These are phyloP conservation scores for Antrodiella citrinella DNA, from an alignment of 768 basidiomycete species.

Conservation along the genomic window DNA sequence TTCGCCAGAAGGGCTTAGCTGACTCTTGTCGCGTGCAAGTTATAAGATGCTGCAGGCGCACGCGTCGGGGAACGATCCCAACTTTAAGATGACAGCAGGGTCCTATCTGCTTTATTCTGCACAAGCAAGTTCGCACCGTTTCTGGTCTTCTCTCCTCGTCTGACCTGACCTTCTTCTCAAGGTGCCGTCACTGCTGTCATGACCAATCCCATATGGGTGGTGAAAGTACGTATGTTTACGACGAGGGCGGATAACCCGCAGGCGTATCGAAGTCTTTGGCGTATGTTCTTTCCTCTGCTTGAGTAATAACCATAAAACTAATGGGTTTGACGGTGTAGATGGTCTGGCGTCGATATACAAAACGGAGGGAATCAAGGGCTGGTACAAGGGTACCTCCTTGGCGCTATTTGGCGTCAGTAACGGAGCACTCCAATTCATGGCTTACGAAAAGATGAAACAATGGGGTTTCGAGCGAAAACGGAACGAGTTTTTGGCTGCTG, in stretches of 20 bases:
- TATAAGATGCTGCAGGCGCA: constrained; percentile 91
- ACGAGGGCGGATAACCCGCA: constrained; percentile 54
- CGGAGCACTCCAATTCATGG: constrained; percentile 92
- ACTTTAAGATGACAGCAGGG: constrained; percentile 59
- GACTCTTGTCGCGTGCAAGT: too few species aligned
- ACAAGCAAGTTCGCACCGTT: constrained; percentile 79
- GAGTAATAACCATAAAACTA: background rate
- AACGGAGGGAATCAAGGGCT: constrained; percentile 68
- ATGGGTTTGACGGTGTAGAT: too few species aligned
- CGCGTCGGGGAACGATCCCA: constrained; percentile 60
- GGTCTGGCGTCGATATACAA: constrained; percentile 66
- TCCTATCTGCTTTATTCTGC: constrained; percentile 87
- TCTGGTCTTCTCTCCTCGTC: constrained; percentile 7
- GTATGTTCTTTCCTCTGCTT: constrained; percentile 34
- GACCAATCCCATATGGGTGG: constrained; percentile 97
- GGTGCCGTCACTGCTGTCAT: constrained; percentile 90
- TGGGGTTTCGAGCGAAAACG: constrained; percentile 80
- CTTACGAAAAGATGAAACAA: constrained; percentile 91
- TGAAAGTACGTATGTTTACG: constrained; percentile 96
- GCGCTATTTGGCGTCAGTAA: constrained; percentile 91
- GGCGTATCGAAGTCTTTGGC: constrained; percentile 74
- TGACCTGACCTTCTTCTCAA: constrained; percentile 24
- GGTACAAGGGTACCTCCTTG: constrained; percentile 82
- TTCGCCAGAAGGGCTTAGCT: too few species aligned
- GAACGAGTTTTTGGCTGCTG: constrained; percentile 49